A percentile compares a stretch with the other conserved stretches of the same genome.
Evolutionary conservation across 2,329 filamentous ascomycete species (phyloP).

Genomic region (Sporothrix variecibatus): DNA sequence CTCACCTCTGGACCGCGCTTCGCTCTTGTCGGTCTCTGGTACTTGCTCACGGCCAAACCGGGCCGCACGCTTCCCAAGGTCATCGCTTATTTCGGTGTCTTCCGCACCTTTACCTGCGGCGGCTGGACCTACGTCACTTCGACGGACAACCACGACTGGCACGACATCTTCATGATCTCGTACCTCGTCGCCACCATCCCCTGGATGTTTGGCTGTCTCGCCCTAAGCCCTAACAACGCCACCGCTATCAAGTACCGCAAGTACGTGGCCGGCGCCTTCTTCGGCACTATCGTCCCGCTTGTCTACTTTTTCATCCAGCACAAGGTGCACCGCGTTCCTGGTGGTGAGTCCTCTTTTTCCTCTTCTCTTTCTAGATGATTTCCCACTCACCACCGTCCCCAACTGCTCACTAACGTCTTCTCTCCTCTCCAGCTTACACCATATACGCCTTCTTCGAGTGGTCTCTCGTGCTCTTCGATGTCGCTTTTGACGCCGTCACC

Average conservation of each 20-base stretch:
- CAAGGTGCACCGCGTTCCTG: slow-evolving; percentile 90
- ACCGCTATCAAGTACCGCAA: slow-evolving; percentile 87
- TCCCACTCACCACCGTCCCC: no score
- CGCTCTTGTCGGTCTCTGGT: slow-evolving; percentile 87
- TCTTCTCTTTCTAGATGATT: no score
- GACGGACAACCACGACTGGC: slow-evolving; percentile 97
- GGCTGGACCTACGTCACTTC: slow-evolving; percentile 99
- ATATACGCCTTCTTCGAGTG: slow-evolving; percentile 98
- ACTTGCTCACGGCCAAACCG: slow-evolving; percentile 78
- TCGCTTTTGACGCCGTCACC: slow-evolving; percentile 94
- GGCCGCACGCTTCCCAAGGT: slow-evolving; percentile 77
- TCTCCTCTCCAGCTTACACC: slow-evolving; percentile 74
- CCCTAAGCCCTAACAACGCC: slow-evolving; percentile 81
- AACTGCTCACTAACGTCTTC: slow-evolving; percentile 9
- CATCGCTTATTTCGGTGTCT: slow-evolving; percentile 74
- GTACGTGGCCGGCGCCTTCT: slow-evolving; percentile 79
- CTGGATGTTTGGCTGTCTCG: slow-evolving; percentile 90
- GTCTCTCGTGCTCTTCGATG: slow-evolving; percentile 90
- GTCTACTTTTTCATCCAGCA: slow-evolving; percentile 99
- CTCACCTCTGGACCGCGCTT: slow-evolving; percentile 95
- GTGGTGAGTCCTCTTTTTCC: slow-evolving; percentile 68
- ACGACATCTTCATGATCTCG: slow-evolving; percentile 99
- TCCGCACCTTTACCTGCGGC: slow-evolving; percentile 90
- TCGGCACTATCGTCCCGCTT: slow-evolving; percentile 84
- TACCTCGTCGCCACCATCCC: slow-evolving; percentile 93